Base-by-base conservation (phyloP, 768 basidiomycete genomes). In the Leccinum longicurvipes region DNA sequence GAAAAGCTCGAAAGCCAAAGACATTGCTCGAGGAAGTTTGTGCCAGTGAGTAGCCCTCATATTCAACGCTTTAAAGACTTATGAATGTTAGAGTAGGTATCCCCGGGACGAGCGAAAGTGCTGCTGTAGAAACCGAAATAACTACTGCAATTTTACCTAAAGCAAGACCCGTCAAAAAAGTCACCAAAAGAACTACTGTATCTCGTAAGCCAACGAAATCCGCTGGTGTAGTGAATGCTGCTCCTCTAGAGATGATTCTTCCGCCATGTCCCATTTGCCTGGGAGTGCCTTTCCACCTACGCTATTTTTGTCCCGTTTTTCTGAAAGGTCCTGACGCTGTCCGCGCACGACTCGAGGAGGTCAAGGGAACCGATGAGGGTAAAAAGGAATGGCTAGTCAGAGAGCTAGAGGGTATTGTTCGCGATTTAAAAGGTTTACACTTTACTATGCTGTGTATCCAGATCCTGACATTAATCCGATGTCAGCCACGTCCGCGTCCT, bases 241-340 rank as follows among this genome's bases (percentile, higher is more conserved):
- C 39, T 41, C 0, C 55, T 23, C 27, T 17, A 6, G 51, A 31
- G n/a, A 47, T 54, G 47, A 53, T 57, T 42, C 49, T 47, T 53
- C 56, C 54, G 1, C 51, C 55, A 1, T 82, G 84, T 57, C 77
- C 77, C 39, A 68, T 82, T 21, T 86, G 84, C 66, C 67, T 71
- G 19, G 66, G 66, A 45, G 58, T 60, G 4, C 77, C 80, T 7
- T 70, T 73, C 36, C 85, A 86, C 58, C 68, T 74, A 51, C 78
- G 76, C n/a, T 73, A 73, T 49, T 66, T 66, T 44, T 86, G 85
- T 63, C 80, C 81, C 6, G 65, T 77, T 23, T 72, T 86, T 24
- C 55, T 70, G 24, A 73, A 73, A 34, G 79, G 82, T 10, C 63
- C 76, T 0, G 67, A 70, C 8, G 65, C 76, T 8, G 74, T 86